Evolutionary conservation across 2,329 filamentous ascomycete species (phyloP).

Genomic region (Ascocoryne sarcoides): DNA sequence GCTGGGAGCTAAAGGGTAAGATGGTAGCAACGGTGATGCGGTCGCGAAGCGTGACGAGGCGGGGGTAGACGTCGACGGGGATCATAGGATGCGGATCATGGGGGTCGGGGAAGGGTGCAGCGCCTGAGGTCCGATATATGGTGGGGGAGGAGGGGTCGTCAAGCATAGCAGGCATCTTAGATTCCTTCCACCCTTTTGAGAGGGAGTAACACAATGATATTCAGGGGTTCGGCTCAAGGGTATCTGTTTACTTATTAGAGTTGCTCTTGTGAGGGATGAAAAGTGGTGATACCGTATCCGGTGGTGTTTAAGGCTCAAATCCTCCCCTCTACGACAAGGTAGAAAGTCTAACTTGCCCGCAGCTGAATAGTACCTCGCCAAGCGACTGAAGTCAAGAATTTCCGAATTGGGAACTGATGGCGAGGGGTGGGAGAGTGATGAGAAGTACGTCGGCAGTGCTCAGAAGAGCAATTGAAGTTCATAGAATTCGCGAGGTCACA

Average conservation of each 20-base stretch:
- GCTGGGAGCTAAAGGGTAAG: slow-evolving; percentile 54
- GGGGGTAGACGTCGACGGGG: slow-evolving; percentile 41
- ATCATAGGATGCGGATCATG: slow-evolving; percentile 40
- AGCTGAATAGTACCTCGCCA: neutral
- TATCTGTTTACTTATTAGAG: slow-evolving; percentile 1
- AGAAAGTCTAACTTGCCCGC: no score
- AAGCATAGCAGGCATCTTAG: slow-evolving; percentile 49
- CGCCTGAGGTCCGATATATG: slow-evolving; percentile 46
- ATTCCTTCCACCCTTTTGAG: no score
- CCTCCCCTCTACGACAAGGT: no score
- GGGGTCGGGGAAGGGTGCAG: slow-evolving; percentile 40
- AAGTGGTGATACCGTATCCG: slow-evolving; percentile 1
- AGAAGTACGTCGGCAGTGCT: slow-evolving; percentile 9
- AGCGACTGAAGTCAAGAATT: neutral
- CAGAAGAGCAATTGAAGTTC: slow-evolving; percentile 7
- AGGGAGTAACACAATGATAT: neutral
- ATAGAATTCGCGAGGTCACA: neutral
- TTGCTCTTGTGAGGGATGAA: neutral
- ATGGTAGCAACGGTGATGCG: slow-evolving; percentile 59
- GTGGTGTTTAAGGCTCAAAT: no score
- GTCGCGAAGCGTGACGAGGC: slow-evolving; percentile 57
- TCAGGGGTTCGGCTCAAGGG: slow-evolving; percentile 3
- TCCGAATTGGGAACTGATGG: neutral
- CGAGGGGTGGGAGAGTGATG: neutral
- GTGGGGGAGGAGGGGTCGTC: slow-evolving; percentile 49